phyloP scores from a whole-genome alignment of 192 early-diverging fungal species.

The Gaertneriomyces sp. region DNA sequence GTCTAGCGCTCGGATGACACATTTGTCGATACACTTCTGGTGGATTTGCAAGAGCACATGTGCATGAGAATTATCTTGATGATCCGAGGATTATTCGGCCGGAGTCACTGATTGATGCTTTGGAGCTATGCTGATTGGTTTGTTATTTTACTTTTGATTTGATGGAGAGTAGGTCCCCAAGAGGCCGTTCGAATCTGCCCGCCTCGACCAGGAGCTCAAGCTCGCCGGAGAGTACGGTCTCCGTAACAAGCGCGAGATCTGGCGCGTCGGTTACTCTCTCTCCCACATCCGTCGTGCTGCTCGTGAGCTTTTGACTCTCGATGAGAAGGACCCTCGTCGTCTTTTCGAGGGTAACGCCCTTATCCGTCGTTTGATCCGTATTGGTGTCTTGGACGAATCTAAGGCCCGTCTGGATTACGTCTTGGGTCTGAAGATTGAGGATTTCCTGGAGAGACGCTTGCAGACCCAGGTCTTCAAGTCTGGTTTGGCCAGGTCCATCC shows the following conservation, averaged over 20 bases:
- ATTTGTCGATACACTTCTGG: too few relatives aligned
- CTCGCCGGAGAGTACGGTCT: constrained; percentile 97
- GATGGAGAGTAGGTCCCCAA: constrained; percentile 59
- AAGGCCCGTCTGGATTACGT: constrained; percentile 99
- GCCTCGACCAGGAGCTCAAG: constrained; percentile 78
- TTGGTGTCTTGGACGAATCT: constrained; percentile 95
- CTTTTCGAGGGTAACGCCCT: constrained; percentile 99
- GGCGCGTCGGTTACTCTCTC: constrained; percentile 89
- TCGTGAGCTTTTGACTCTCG: constrained; percentile 96
- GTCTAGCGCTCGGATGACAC: too few relatives aligned
- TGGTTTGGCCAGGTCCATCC: constrained; percentile 96
- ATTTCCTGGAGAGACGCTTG: constrained; percentile 97
- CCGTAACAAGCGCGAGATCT: constrained; percentile 99
- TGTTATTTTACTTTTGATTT: too few relatives aligned
- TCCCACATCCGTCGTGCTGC: constrained; percentile 99
- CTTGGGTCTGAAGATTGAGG: constrained; percentile 93
- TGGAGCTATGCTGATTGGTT: too few relatives aligned
- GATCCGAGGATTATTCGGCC: too few relatives aligned
- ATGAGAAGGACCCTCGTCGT: constrained; percentile 94
- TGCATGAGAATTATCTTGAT: too few relatives aligned
- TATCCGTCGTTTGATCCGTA: constrained; percentile 96
- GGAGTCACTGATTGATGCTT: too few relatives aligned
- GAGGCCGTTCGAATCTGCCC: constrained; percentile 93
- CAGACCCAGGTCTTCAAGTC: constrained; percentile 99
- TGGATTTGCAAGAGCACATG: too few relatives aligned